These are phyloP conservation scores for Austroboletus niveus DNA, from an alignment of 1,284 basidiomycete genomes.

Conservation along the genomic window DNA sequence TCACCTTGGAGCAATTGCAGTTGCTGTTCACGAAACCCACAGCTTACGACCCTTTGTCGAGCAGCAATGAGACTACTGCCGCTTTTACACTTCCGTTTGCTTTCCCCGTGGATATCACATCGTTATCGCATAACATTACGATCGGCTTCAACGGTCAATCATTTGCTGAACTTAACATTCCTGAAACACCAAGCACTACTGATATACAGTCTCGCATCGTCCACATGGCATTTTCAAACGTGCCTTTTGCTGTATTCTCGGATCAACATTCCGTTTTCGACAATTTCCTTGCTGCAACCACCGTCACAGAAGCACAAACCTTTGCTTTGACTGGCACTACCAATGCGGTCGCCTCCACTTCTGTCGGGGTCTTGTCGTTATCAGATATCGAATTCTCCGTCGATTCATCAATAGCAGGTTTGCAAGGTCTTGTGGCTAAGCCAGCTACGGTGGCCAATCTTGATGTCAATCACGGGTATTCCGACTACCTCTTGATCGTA, in stretches of 20 bases:
- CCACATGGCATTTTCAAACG: constrained; percentile 57
- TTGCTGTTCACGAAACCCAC: constrained; percentile 58
- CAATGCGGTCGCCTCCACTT: constrained; percentile 63
- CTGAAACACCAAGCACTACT: constrained; percentile 58
- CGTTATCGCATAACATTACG: constrained; percentile 62
- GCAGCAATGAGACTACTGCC: constrained; percentile 59
- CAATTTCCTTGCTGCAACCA: constrained; percentile 67
- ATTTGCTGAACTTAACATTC: constrained; percentile 65
- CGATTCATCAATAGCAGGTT: constrained; percentile 57
- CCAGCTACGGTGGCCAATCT: constrained; percentile 60
- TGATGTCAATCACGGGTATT: constrained; percentile 71
- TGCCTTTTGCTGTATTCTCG: constrained; percentile 59
- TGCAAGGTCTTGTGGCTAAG: constrained; percentile 65
- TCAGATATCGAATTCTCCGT: constrained; percentile 65
- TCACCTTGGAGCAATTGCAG: constrained; percentile 61
- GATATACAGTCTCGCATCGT: constrained; percentile 65
- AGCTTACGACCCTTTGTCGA: constrained; percentile 58
- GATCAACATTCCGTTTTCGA: constrained; percentile 58
- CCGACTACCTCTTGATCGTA: constrained; percentile 69
- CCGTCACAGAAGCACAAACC: constrained; percentile 46
- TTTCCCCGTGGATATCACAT: constrained; percentile 69
- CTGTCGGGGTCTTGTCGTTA: constrained; percentile 66
- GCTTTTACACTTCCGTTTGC: constrained; percentile 69
- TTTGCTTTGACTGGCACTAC: constrained; percentile 60
- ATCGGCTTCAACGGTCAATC: constrained; percentile 52